These are phyloP conservation scores for Penicillium brevicompactum DNA, from an alignment of 2,329 filamentous ascomycete genomes.

Conservation along the genomic window DNA sequence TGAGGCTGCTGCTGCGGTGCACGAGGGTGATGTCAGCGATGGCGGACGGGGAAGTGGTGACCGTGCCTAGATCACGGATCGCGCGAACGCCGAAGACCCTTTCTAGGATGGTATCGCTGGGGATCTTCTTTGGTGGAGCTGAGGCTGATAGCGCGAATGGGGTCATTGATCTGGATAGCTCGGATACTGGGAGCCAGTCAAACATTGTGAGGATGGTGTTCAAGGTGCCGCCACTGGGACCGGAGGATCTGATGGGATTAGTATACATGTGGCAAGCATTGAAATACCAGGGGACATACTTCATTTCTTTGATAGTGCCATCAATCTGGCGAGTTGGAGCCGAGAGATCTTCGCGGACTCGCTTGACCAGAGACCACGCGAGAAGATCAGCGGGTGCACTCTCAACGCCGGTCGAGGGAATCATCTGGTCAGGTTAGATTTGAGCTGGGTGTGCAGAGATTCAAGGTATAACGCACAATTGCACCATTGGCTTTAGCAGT, in stretches of 20 bases:
- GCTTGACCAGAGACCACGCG: slow-evolving; percentile 55
- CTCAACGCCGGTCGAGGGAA: slow-evolving; percentile 63
- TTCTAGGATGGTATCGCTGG: slow-evolving; percentile 31
- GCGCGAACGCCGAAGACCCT: slow-evolving; percentile 53
- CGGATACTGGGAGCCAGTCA: slow-evolving; percentile 46
- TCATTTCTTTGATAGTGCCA: slow-evolving; percentile 56
- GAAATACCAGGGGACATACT: slow-evolving; percentile 34
- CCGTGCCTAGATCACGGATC: slow-evolving; percentile 59
- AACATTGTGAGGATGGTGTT: slow-evolving; percentile 65
- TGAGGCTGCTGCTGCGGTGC: slow-evolving; percentile 61
- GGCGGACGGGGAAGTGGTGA: slow-evolving; percentile 58
- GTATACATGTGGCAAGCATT: slow-evolving; percentile 3
- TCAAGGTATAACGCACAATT: slow-evolving; percentile 50
- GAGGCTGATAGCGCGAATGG: slow-evolving; percentile 56
- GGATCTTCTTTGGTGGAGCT: slow-evolving; percentile 35
- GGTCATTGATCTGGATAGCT: slow-evolving; percentile 51
- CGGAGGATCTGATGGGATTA: slow-evolving; percentile 34
- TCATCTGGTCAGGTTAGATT: slow-evolving; percentile 47
- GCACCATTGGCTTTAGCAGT: slow-evolving; percentile 61
- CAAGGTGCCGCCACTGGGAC: slow-evolving; percentile 63
- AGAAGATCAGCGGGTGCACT: slow-evolving; percentile 62
- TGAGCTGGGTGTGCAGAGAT: not conserved
- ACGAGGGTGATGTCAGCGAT: slow-evolving; percentile 59
- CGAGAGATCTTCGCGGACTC: slow-evolving; percentile 54
- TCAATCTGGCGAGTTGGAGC: slow-evolving; percentile 55